Evolutionary conservation across 179 eudicot species (phyloP), one percentile per base, ranked within the genome.

Genomic region (Patellifolia procumbens): DNA sequence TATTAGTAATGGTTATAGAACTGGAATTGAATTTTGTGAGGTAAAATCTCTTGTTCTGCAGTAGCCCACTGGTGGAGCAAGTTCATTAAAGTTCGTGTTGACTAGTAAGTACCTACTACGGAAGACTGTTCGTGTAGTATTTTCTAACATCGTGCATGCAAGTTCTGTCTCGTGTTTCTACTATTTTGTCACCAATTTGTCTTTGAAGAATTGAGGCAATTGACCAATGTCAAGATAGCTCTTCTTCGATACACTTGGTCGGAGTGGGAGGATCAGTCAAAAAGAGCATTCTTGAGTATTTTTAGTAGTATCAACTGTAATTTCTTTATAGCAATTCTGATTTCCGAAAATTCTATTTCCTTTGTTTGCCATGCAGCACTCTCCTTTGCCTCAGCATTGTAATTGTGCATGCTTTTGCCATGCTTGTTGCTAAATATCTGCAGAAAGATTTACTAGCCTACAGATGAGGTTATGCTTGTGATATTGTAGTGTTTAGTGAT

Each of bases 371-470:
- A 29, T 51, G 74, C 74, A 51, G 5, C 26, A 2, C 19, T 68
- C n/a, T 48, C 24, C 6, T 2, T 70, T 26, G 12, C 7, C 39
- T 32, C 31, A 22, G 19, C 4, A 53, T 53, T 34, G 64, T 22
- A 51, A 46, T 52, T 39, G 35, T 71, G 63, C 63, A 71, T 32
- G 74, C 29, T 72, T 26, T 72, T 34, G 63, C n/a, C 26, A 35
- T 48, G 52, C 10, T 26, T 53, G 59, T 26, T n/a, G 26, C 28
- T 17, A 53, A 53, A 22, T 53, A n/a, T 53, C 9, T n/a, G 59
- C 59, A 2, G n/a, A 53, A 20, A 26, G 15, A 29, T 34, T 26
- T 59, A 16, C 17, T 29, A 59, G 64, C 64, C 26, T 29, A 16
- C 34, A 8, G 60, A 55, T 55, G 60, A 19, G 64, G 64, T 26